Percentiles rank a stretch among this genome's conserved stretches.
These are phyloP conservation scores for Colletotrichum lindemuthianum DNA, from an alignment of 2,329 filamentous ascomycete genomes.

Conservation along the genomic window DNA sequence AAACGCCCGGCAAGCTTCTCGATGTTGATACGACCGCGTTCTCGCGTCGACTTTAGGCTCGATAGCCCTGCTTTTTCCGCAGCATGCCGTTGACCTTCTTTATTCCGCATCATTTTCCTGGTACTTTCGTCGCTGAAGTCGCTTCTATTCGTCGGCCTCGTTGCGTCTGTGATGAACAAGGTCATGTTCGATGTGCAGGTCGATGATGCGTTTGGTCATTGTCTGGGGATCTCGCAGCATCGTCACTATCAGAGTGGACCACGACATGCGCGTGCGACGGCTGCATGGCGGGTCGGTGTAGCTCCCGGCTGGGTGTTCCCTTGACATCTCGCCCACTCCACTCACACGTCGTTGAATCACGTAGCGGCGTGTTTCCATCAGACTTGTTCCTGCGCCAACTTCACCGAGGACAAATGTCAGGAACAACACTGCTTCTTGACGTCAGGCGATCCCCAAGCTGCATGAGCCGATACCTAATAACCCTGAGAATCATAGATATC, in stretches of 20 bases:
- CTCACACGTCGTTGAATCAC: no score
- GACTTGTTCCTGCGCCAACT: no score
- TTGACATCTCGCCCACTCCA: no score
- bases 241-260: not conserved
- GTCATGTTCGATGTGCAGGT: not conserved
- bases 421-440: no score
- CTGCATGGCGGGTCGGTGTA: not conserved
- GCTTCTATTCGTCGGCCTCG: not conserved
- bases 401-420: no score
- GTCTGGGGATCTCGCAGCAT: not conserved
- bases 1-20: not conserved
- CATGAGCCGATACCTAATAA: no score
- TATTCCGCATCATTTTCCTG: not conserved
- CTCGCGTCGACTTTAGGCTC: not conserved
- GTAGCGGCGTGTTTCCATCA: no score
- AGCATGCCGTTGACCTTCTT: slow-evolving; percentile 5
- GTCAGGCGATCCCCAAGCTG: no score
- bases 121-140: not conserved
- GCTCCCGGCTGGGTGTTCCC: no score
- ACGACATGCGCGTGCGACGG: not conserved
- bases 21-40: not conserved
- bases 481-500: no score
- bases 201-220: not conserved
- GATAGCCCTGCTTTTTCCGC: slow-evolving; percentile 1
- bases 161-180: not conserved